Evolutionary conservation across 768 basidiomycete species (phyloP).

Genomic region (Hericium erinaceus): DNA sequence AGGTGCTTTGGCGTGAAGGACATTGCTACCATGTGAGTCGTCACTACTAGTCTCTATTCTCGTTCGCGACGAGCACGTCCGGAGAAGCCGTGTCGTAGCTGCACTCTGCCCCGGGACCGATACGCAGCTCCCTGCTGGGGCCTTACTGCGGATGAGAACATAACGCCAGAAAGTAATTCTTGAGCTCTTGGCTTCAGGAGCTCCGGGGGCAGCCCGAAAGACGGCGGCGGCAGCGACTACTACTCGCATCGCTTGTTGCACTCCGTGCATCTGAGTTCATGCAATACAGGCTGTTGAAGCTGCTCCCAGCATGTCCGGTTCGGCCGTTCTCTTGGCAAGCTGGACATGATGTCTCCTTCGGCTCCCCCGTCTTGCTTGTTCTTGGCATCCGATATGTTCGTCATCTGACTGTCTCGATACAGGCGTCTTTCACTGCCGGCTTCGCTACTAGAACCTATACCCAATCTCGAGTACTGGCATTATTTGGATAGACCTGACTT

Average conservation of each 20-base stretch:
- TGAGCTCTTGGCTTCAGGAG: neutral
- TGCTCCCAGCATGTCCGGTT: too few species aligned
- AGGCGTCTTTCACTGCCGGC: slow-evolving; percentile 92
- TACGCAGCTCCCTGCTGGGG: slow-evolving; percentile 1
- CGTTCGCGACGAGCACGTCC: too few species aligned
- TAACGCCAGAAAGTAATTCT: neutral
- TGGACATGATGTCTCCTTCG: too few species aligned
- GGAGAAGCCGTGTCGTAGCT: neutral
- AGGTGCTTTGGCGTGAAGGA: slow-evolving; percentile 91
- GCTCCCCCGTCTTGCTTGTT: too few species aligned
- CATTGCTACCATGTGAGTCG: slow-evolving; percentile 80
- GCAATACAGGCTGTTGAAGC: too few species aligned
- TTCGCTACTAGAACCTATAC: slow-evolving; percentile 86
- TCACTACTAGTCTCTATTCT: neutral
- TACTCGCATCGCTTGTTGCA: too few species aligned
- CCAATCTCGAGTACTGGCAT: slow-evolving; percentile 95
- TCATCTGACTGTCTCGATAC: neutral
- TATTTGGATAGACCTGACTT: slow-evolving; percentile 87
- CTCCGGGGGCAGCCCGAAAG: too few species aligned
- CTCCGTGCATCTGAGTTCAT: too few species aligned
- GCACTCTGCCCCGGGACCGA: neutral
- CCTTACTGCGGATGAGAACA: neutral
- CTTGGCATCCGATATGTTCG: neutral
- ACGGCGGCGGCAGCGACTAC: too few species aligned
- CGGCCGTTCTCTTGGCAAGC: too few species aligned